These are phyloP conservation scores for Arachnomyces sp. DNA, from an alignment of 2,329 filamentous ascomycete genomes.

Conservation along the genomic window DNA sequence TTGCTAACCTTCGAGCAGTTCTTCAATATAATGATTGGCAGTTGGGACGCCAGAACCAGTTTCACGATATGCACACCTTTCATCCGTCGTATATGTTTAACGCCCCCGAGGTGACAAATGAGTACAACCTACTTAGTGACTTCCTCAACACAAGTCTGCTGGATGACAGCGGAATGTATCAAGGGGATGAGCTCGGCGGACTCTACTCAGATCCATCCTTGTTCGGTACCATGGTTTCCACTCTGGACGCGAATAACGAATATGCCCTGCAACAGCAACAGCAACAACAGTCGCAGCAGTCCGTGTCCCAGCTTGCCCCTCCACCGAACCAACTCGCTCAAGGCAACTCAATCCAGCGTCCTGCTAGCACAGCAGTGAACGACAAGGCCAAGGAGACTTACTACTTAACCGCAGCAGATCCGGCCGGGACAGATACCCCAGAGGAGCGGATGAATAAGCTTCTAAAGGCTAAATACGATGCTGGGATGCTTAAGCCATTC, in stretches of 20 bases:
- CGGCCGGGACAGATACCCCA: constrained; percentile 74
- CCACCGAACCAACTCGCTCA: constrained; percentile 22
- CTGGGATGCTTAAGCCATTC: constrained; percentile 88
- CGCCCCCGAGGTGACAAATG: constrained; percentile 87
- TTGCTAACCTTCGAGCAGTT: constrained; percentile 46
- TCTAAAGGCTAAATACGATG: constrained; percentile 90
- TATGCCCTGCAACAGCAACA: constrained; percentile 28
- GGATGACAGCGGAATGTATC: constrained; percentile 68
- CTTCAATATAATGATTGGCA: constrained; percentile 76
- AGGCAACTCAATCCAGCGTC: constrained; percentile 53
- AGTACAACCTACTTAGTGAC: constrained; percentile 94
- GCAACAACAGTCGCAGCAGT: constrained; percentile 26
- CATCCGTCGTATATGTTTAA: constrained; percentile 94
- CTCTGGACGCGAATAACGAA: constrained; percentile 21
- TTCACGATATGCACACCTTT: constrained; percentile 89
- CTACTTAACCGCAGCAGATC: constrained; percentile 94
- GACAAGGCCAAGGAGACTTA: constrained; percentile 73
- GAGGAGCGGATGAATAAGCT: constrained; percentile 94
- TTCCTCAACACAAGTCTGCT: constrained; percentile 88
- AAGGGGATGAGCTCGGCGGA: constrained; percentile 57
- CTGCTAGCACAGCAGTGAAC: constrained; percentile 54
- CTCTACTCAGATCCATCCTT: constrained; percentile 54
- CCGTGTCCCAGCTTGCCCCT: constrained; percentile 23
- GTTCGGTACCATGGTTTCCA: constrained; percentile 36
- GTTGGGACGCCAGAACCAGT: constrained; percentile 67